phyloP scores from a whole-genome alignment of 2,329 filamentous ascomycete genomes.

The Phaeophleospora eucalypticola region DNA sequence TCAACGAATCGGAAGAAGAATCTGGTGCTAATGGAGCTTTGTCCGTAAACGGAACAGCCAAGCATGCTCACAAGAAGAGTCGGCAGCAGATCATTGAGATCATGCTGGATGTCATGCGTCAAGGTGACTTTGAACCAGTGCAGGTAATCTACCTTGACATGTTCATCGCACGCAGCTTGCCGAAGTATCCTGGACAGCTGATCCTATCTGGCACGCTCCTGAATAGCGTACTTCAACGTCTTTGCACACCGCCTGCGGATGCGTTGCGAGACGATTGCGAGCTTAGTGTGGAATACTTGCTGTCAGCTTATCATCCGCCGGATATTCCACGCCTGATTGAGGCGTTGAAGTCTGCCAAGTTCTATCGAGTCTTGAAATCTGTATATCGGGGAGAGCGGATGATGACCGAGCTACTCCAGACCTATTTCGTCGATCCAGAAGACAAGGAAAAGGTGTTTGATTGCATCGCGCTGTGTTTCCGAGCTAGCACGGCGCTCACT shows the following conservation, averaged over 20 bases:
- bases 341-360: slow-evolving; percentile 72
- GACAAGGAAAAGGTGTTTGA: slow-evolving; percentile 73
- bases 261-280: slow-evolving; percentile 90
- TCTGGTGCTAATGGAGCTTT: slow-evolving; percentile 22
- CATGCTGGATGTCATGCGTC: slow-evolving; percentile 82
- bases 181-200: slow-evolving; percentile 95
- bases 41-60: slow-evolving; percentile 23
- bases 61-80: slow-evolving; percentile 53
- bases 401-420: slow-evolving; percentile 71
- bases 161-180: slow-evolving; percentile 93
- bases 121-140: slow-evolving; percentile 66
- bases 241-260: slow-evolving; percentile 77
- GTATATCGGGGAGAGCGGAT: slow-evolving; percentile 77
- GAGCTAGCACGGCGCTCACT: slow-evolving; percentile 58
- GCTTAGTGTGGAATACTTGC: slow-evolving; percentile 90
- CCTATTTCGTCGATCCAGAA: slow-evolving; percentile 80
- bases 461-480: slow-evolving; percentile 71
- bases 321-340: slow-evolving; percentile 73
- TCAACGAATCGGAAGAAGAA: slow-evolving; percentile 67
- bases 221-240: slow-evolving; percentile 71
- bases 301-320: slow-evolving; percentile 89
- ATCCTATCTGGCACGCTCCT: slow-evolving; percentile 82
- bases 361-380: slow-evolving; percentile 87
- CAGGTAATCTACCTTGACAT: slow-evolving; percentile 96
- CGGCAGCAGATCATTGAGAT: slow-evolving; percentile 91